Conservation (phyloP, 106 monocot species). For the Amphibolis antarctica region DNA sequence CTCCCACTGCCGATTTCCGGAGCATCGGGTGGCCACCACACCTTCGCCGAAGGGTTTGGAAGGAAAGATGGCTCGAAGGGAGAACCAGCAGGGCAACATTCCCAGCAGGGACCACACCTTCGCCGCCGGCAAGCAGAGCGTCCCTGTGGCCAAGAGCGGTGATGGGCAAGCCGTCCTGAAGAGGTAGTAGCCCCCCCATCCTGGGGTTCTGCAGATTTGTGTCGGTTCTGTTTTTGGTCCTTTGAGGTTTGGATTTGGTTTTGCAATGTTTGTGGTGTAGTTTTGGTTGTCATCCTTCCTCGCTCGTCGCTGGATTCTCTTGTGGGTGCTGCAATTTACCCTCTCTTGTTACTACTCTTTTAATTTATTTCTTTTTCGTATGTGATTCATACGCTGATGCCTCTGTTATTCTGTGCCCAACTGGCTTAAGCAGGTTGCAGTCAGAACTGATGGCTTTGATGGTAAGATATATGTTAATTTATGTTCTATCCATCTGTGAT, state of each 20-base stretch:
- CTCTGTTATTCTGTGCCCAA: not conserved
- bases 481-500: too few species aligned
- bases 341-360: constrained; percentile 3
- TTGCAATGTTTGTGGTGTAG: not conserved
- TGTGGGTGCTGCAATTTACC: not conserved
- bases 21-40: too few species aligned
- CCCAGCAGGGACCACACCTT: not conserved
- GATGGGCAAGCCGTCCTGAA: constrained; percentile 65
- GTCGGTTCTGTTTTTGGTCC: not conserved
- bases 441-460: constrained; percentile 91
- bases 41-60: not conserved
- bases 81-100: constrained; percentile 5
- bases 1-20: too few species aligned
- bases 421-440: constrained; percentile 52
- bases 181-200: constrained; percentile 26
- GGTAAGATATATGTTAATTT: constrained; percentile 50
- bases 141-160: constrained; percentile 28
- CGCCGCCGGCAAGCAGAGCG: constrained; percentile 30
- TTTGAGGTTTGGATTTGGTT: not conserved
- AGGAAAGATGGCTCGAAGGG: constrained; percentile 3
- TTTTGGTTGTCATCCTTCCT: not conserved
- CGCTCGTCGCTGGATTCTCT: not conserved
- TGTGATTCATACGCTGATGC: not conserved
- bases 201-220: not conserved
- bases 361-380: not conserved